These are phyloP conservation scores for Boletus rex-veris DNA, from an alignment of 768 basidiomycete species.

Conservation along the genomic window DNA sequence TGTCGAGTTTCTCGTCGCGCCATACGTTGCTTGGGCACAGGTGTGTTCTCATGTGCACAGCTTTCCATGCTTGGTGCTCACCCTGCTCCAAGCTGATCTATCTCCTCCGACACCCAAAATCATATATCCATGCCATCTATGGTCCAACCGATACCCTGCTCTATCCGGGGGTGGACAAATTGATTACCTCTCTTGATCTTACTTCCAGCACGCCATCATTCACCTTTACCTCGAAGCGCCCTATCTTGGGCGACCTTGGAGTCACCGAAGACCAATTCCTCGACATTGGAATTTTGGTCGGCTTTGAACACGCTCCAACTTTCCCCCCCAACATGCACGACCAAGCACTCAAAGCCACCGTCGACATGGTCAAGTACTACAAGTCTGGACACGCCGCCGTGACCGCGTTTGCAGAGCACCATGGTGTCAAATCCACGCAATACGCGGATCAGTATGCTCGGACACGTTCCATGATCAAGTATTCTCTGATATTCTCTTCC, in stretches of 20 bases:
- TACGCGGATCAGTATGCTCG: constrained; percentile 88
- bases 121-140: constrained; percentile 92
- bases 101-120: constrained; percentile 87
- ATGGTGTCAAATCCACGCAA: constrained; percentile 70
- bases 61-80: constrained; percentile 6
- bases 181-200: constrained; percentile 88
- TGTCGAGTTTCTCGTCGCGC: constrained; percentile 94
- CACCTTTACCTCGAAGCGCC: constrained; percentile 78
- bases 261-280: constrained; percentile 90
- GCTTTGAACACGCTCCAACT: constrained; percentile 75
- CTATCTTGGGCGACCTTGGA: constrained; percentile 60
- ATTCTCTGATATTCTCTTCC: constrained; percentile 83
- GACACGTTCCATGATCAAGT: constrained; percentile 88
- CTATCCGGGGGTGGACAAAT: constrained; percentile 82
- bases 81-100: constrained; percentile 73
- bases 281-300: constrained; percentile 88
- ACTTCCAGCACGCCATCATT: constrained; percentile 64
- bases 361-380: constrained; percentile 91
- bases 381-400: constrained; percentile 85
- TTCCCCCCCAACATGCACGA: constrained; percentile 84
- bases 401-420: constrained; percentile 73
- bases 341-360: constrained; percentile 76
- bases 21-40: constrained; percentile 95
- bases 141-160: constrained; percentile 88
- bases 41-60: constrained; percentile 44